phyloP scores from a whole-genome alignment of 768 basidiomycete genomes.

The Fomitopsis pulvina region DNA sequence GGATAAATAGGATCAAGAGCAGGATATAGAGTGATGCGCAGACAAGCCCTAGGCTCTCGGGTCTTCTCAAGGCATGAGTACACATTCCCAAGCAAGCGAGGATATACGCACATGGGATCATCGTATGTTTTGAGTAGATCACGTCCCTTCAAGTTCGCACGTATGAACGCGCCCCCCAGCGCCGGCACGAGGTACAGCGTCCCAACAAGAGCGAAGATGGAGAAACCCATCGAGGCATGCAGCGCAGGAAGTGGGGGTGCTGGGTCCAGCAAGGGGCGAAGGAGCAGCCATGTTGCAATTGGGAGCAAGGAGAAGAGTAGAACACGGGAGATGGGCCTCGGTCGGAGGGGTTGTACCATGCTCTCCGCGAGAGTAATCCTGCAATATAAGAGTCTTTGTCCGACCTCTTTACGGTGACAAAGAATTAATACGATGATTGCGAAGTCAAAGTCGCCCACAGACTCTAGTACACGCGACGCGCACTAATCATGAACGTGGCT shows the following conservation, averaged over 20 bases:
- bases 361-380: too few species aligned
- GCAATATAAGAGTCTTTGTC: too few species aligned
- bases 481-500: too few species aligned
- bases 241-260: constrained; percentile 64
- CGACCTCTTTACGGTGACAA: too few species aligned
- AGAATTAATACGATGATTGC: too few species aligned
- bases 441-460: too few species aligned
- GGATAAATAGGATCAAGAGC: constrained; percentile 85
- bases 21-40: constrained; percentile 87
- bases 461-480: too few species aligned
- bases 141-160: constrained; percentile 75
- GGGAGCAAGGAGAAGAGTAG: constrained; percentile 58
- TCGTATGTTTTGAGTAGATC: constrained; percentile 83
- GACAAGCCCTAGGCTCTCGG: constrained; percentile 90
- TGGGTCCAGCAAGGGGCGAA: constrained; percentile 66
- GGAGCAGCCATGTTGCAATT: constrained; percentile 64
- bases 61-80: constrained; percentile 39
- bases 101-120: constrained; percentile 53
- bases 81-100: background rate
- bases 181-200: constrained; percentile 78
- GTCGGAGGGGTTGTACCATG: constrained; percentile 9
- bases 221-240: constrained; percentile 77
- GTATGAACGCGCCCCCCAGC: constrained; percentile 73
- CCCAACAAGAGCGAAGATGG: constrained; percentile 73
- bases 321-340: constrained; percentile 21